Evolutionary conservation across 2,329 filamentous ascomycete species (phyloP), one percentile per base, ranked within the genome.

Genomic region (Huntiella abstrusa): DNA sequence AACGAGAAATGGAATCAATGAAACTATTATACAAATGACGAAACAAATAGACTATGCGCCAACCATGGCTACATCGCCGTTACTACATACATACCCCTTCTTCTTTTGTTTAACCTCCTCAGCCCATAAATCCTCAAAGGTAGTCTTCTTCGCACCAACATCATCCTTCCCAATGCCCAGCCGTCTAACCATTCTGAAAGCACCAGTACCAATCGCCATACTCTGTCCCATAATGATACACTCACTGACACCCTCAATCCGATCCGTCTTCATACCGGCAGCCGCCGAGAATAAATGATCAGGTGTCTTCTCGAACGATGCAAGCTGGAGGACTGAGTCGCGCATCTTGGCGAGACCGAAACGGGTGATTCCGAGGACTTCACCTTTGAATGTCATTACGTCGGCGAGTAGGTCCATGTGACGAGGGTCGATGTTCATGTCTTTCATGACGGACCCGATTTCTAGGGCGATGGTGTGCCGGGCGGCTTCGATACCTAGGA

Each of bases 141-240:
- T 56, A 2, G 79, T 80, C 51, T 70, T 69, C 58, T 73, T 74
- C 49, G 66, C 64, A 15, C 63, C 64, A 22, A 83, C 63, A 53
- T 81, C 56, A 57, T 69, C 59, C 5, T 75, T 68, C 36, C 66
- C 66, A 50, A 92, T 70, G 51, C 80, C 80, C 52, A 96, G 62
- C 49, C 75, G 71, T 38, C 87, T 68, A 3, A 95, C 82, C 17
- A 96, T 82, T 58, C 92, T 80, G 70, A 96, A 91, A 1, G 83
- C 81, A 4, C 91, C 91, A 0, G 91, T 98, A 4, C 91, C 91
- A 33, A 98, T 69, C 39, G 73, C 74, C 73, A 96, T 92, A 37
- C 80, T 87, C 68, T 96, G 88, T 12, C 91, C 91, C 80, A 96
- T 91, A 58, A 98, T 98, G 58, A 98, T 96, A 62, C 86, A 92